phyloP scores from a whole-genome alignment of 1,284 basidiomycete genomes.

The Peniophora sp. region DNA sequence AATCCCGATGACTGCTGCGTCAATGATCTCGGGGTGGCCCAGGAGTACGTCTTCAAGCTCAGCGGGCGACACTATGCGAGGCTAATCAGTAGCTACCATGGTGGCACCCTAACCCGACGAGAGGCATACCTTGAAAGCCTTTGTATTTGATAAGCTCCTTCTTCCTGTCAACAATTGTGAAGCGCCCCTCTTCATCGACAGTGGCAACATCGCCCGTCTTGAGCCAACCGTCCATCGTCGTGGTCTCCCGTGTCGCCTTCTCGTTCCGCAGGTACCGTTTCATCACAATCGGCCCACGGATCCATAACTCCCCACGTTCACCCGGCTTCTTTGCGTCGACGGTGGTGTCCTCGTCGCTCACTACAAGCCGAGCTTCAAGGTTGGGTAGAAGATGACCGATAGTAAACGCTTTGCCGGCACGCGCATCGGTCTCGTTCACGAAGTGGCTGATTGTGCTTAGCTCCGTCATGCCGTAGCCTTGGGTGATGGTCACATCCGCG shows the following conservation, averaged over 20 bases:
- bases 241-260: slow-evolving; percentile 56
- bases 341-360: slow-evolving; percentile 42
- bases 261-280: slow-evolving; percentile 71
- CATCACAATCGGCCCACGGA: slow-evolving; percentile 75
- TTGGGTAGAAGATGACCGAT: slow-evolving; percentile 74
- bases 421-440: slow-evolving; percentile 25
- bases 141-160: slow-evolving; percentile 87
- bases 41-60: slow-evolving; percentile 74
- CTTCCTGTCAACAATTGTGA: slow-evolving; percentile 58
- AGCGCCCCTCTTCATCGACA: slow-evolving; percentile 56
- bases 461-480: slow-evolving; percentile 79
- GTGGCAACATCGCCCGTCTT: slow-evolving; percentile 76
- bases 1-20: slow-evolving; percentile 70
- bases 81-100: not conserved
- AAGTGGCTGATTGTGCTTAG: slow-evolving; percentile 58
- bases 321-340: slow-evolving; percentile 47
- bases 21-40: slow-evolving; percentile 62
- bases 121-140: slow-evolving; percentile 19
- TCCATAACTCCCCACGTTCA: slow-evolving; percentile 73
- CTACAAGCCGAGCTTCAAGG: slow-evolving; percentile 69
- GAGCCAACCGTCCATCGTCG: slow-evolving; percentile 73
- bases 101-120: not conserved
- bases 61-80: slow-evolving; percentile 65
- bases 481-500: slow-evolving; percentile 25
- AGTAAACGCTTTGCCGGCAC: slow-evolving; percentile 46